Evolutionary conservation across 1,284 basidiomycete species (phyloP), one percentile per base, ranked within the genome.

Genomic region (Papiliotrema nemorosa): DNA sequence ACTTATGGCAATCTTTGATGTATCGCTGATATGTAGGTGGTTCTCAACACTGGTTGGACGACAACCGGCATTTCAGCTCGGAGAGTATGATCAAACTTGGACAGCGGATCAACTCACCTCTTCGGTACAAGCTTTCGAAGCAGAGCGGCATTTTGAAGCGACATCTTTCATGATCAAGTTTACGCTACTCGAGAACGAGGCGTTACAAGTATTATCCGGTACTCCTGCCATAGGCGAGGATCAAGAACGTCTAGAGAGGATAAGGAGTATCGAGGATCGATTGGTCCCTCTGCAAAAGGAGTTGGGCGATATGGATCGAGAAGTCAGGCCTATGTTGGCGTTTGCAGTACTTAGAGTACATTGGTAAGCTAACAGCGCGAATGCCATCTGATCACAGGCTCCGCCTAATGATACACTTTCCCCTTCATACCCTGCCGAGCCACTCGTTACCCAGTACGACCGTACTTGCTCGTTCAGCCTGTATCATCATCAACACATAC

Each of bases 351-450:
- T 45, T 20, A 27, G 43, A 10, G 21, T 20, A 13, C 43, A 45
- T n/a, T 45, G 43, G 43, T 45, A 34, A 31, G 29, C 29, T 14
- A 31, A n/a, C n/a, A n/a, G n/a, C n/a, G n/a, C n/a, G n/a, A n/a
- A n/a, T n/a, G n/a, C n/a, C n/a, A n/a, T n/a, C n/a, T n/a, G n/a
- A n/a, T n/a, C n/a, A n/a, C n/a, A 45, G 43, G 43, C 33, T 45
- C 4, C 27, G 43, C 7, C 9, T 45, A 10, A 7, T 45, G n/a
- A 16, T 45, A 10, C 43, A 26, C 9, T 31, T 45, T 16, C 43
- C 43, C 18, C 29, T 26, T 16, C 43, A 27, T 16, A 7, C 5
- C 27, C 7, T 3, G 14, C 29, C 29, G 3, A 4, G 4, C 16
- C 7, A 21, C 3, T 5, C 5, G 22, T n/a, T 45, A 10, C 6